Evolutionary conservation across 306 rosid species (phyloP), one percentile per base, ranked within the genome.

Genomic region (Gleditsia sinensis): DNA sequence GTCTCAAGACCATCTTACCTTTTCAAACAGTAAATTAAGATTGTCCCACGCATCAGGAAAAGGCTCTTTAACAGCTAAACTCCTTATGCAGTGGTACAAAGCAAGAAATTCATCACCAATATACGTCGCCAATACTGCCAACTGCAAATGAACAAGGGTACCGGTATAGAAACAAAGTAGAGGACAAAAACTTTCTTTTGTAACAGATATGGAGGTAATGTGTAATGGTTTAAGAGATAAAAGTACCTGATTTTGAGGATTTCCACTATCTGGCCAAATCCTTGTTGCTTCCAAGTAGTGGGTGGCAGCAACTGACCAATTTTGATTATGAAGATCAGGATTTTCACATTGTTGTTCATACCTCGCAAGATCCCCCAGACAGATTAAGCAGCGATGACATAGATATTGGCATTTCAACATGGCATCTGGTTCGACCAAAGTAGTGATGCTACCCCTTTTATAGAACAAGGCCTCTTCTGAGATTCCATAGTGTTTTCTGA

Each of bases 241-340:
- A 5, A 20, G 36, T 72, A 94, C 99, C 96, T 92, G 99, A 88
- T 94, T 94, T 32, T 94, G 99, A 2, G 99, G 96, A 61, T 88
- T 92, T 42, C 99, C 99, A 74, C 97, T 90, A 63, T 94, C 92
- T 55, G 97, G 97, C 99, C 93, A 94, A 73, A 88, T 84, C 83
- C 83, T 85, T 51, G 98, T 77, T 59, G 99, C 96, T 86, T 87
- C 93, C 86, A 94, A 71, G 83, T 94, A 95, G 82, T 90, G 86
- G 17, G 87, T 69, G 54, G 99, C 99, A 40, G 99, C 93, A 82
- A 81, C 83, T n/a, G 94, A 86, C 99, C 99, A 95, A 72, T 89
- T 87, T 28, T 79, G 96, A 50, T 54, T 73, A 74, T 67, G 88
- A 30, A 28, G 24, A 59, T 88, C 88, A 34, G 84, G 83, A 45